Conservation (phyloP, 768 basidiomycete species). For the button mushroom (Agaricus bisporus) region DNA sequence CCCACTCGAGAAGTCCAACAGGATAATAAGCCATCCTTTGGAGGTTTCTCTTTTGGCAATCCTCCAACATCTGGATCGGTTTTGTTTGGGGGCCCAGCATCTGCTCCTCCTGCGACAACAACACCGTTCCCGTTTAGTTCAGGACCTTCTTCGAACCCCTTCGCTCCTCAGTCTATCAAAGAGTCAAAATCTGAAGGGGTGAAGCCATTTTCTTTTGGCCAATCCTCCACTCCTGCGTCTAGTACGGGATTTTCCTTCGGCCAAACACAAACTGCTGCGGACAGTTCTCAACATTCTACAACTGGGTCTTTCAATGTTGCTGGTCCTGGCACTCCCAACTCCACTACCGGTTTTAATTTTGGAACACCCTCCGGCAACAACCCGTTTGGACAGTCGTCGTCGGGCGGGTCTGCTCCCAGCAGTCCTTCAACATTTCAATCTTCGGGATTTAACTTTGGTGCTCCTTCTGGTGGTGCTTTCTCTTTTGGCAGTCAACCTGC, state of each 20-base stretch:
- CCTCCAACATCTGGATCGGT: constrained; percentile 20
- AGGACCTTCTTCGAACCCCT: constrained; percentile 35
- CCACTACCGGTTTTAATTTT: constrained; percentile 35
- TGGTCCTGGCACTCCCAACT: constrained; percentile 26
- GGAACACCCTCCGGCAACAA: constrained; percentile 29
- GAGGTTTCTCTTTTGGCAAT: constrained; percentile 41
- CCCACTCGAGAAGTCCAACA: constrained; percentile 61
- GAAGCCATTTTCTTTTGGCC: constrained; percentile 45
- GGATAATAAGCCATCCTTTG: constrained; percentile 31
- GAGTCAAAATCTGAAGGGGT: constrained; percentile 42
- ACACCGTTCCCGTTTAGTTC: constrained; percentile 38
- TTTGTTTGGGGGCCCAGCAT: constrained; percentile 24
- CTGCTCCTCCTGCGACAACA: constrained; percentile 15
- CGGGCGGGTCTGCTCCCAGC: constrained; percentile 41
- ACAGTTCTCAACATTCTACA: constrained; percentile 32
- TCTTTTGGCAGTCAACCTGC: constrained; percentile 53
- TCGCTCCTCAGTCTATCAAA: constrained; percentile 26
- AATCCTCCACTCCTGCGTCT: constrained; percentile 11
- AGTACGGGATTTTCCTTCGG: constrained; percentile 38
- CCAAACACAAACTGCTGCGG: constrained; percentile 26
- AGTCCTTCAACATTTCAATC: constrained; percentile 55
- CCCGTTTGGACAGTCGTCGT: constrained; percentile 37
- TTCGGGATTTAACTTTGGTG: constrained; percentile 41
- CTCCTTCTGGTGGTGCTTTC: constrained; percentile 37
- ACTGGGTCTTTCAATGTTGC: constrained; percentile 45